phyloP scores from a whole-genome alignment of 2,329 filamentous ascomycete species.

The Aureobasidium sp. region DNA sequence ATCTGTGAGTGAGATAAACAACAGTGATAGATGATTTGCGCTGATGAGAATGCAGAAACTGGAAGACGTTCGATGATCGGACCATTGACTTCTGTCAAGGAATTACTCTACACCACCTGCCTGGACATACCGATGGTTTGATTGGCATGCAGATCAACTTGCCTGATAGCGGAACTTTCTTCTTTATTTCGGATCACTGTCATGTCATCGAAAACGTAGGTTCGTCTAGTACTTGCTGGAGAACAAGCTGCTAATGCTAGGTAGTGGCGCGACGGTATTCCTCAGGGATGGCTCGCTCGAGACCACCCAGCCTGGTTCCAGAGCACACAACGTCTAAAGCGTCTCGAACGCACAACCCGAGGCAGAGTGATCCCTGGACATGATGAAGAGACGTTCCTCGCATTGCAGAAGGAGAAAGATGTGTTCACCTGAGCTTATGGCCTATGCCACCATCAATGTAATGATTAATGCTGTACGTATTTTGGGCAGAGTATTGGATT shows the following conservation, averaged over 20 bases:
- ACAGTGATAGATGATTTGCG: background rate
- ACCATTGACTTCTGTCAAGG: conserved; percentile 31
- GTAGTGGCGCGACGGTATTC: conserved; percentile 31
- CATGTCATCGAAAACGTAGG: conserved; percentile 32
- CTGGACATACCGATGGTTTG: conserved; percentile 31
- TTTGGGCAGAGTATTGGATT: background rate
- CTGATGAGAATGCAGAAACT: conserved; percentile 23
- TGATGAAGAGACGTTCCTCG: conserved; percentile 29
- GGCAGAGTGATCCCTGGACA: conserved; percentile 31
- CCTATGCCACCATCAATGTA: background rate
- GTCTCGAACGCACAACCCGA: conserved; percentile 26
- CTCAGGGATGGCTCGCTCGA: conserved; percentile 31
- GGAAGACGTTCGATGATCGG: conserved; percentile 32
- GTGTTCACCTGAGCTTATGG: conserved; percentile 20
- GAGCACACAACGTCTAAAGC: conserved; percentile 29
- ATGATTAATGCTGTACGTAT: conserved; percentile 8
- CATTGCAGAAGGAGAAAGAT: conserved; percentile 22
- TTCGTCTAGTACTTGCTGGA: background rate
- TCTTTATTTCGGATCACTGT: conserved; percentile 32
- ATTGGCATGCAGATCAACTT: conserved; percentile 33
- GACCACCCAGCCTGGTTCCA: conserved; percentile 32
- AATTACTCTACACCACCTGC: conserved; percentile 31
- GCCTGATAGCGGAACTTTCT: conserved; percentile 27
- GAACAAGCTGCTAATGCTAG: conserved; percentile 7
- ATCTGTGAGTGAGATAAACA: conserved; percentile 21